phyloP scores from a whole-genome alignment of 345 rosid genomes.

The Gossypium australe region DNA sequence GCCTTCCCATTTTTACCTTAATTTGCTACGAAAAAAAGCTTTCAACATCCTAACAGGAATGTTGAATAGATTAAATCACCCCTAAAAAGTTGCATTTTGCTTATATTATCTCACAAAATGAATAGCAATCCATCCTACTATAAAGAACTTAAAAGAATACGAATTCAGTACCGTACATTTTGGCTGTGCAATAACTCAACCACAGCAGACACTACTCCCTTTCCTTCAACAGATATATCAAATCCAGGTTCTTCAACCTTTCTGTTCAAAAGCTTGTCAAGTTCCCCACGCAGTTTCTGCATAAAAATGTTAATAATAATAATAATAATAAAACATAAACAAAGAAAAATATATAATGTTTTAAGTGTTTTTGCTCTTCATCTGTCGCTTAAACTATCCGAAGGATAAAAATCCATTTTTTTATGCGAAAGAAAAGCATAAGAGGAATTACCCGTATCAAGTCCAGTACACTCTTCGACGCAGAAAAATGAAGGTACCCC shows the following conservation, averaged over 20 bases:
- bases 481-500: conserved; percentile 94
- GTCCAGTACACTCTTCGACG: conserved; percentile 70
- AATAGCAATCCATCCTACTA: not conserved
- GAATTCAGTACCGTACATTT: conserved; percentile 23
- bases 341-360: not conserved
- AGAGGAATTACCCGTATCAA: conserved; percentile 55
- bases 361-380: not conserved
- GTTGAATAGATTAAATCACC: not conserved
- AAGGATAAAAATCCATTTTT: not conserved
- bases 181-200: conserved; percentile 71
- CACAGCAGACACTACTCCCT: conserved; percentile 82
- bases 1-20: not conserved
- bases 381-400: not conserved
- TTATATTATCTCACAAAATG: not conserved
- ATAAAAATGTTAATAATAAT: not conserved
- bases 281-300: conserved; percentile 78
- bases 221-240: conserved; percentile 70
- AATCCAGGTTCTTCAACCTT: conserved; percentile 86
- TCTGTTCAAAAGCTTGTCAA: conserved; percentile 69
- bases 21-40: not conserved
- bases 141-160: not conserved
- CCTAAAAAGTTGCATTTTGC: not conserved
- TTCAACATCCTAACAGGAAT: not conserved
- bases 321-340: not conserved
- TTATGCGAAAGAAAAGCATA: not conserved